Evolutionary conservation across 2,329 filamentous ascomycete genomes (phyloP).

Genomic region (Colletotrichum sublineola): DNA sequence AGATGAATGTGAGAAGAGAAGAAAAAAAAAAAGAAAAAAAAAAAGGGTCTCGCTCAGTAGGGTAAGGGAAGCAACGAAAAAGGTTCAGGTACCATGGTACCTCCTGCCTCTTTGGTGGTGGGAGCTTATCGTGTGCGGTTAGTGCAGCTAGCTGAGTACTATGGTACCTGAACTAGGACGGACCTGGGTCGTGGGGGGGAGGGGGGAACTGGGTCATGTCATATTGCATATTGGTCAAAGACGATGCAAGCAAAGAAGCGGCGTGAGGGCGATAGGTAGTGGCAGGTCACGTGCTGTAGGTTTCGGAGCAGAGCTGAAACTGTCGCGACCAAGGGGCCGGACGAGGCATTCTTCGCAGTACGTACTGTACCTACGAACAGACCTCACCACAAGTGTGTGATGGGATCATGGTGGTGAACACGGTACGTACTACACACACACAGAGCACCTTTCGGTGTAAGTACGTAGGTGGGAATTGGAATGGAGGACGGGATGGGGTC

Average conservation of each 20-base stretch:
- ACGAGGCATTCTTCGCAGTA: constrained; percentile 15
- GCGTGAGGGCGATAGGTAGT: neutral
- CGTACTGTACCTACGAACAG: neutral
- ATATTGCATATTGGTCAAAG: neutral
- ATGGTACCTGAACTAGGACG: constrained; percentile 1
- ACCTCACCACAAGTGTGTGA: neutral
- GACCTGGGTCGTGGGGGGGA: neutral
- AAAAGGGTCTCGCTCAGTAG: constrained; percentile 4
- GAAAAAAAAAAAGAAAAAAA: neutral
- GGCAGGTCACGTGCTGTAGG: constrained; percentile 33
- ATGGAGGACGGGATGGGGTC: constrained; percentile 1
- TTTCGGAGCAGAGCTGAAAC: constrained; percentile 42
- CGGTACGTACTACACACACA: neutral
- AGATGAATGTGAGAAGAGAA: neutral
- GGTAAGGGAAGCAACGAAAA: neutral
- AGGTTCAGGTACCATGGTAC: constrained; percentile 6
- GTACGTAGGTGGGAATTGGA: neutral
- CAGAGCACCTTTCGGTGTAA: neutral
- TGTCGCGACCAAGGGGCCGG: constrained; percentile 37
- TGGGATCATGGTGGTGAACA: neutral
- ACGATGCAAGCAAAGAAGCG: constrained; percentile 4
- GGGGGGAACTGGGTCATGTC: neutral
- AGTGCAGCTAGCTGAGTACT: neutral
- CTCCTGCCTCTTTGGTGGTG: constrained; percentile 4
- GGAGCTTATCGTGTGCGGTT: constrained; percentile 16